Evolutionary conservation across 176 grass and related monocot genomes (phyloP), one percentile per base, ranked within the genome.

Genomic region (Bonia amplexicaulis): DNA sequence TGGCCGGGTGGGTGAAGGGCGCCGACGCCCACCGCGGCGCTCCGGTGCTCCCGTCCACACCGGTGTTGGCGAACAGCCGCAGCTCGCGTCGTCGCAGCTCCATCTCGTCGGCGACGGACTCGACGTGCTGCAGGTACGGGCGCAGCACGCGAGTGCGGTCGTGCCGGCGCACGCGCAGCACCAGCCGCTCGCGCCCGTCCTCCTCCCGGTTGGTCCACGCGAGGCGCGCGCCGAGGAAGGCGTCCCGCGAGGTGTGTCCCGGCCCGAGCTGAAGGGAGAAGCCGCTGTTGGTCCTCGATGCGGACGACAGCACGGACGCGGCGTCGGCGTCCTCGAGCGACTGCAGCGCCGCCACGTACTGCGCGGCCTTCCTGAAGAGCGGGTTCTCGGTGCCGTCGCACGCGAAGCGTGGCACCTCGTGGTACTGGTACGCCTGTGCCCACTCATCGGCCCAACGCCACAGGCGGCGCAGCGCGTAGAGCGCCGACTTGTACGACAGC

Each of bases 1-100:
- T 90, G 17, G 91, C 93, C 6, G 91, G 95, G 83, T 98, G 95
- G 14, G 89, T 90, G 84, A 98, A 98, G 11, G 91, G 87, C 31
- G 88, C 85, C 42, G 80, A 90, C 15, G 61, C 64, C 93, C 93
- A 90, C 44, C 54, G 22, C 58, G 85, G 74, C 15, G 62, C 80
- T 11, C 74, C 85, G 9, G 82, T 66, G 9, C 45, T 76, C 52
- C 51, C 58, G 47, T 45, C 88, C 12, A 10, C 44, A 1, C 70
- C 23, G 7, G 80, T 29, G 87, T 90, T 94, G 0, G 69, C 90
- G 84, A 88, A 97, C 6, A 97, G 74, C 19, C 78, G 42, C 20
- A 92, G 68, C 26, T 94, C 92, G 9, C 92, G 86, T 4, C 92
- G 58, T 0, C 90, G 78, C 2, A 80, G 84, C 75, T 91, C 89